phyloP scores from a whole-genome alignment of 2,329 filamentous ascomycete genomes.

The Aureobasidium melanogenum region DNA sequence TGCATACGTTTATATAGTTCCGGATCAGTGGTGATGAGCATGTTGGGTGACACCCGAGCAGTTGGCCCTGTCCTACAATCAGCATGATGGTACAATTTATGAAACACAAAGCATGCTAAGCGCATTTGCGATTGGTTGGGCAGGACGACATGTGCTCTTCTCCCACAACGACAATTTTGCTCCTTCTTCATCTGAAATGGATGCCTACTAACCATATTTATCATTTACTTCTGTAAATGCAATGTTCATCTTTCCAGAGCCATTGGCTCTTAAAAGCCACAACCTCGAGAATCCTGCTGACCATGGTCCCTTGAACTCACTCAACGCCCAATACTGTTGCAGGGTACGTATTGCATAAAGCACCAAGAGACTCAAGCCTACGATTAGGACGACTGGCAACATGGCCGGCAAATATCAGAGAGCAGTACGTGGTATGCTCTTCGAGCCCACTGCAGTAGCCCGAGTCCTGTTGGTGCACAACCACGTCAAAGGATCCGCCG shows the following conservation, averaged over 20 bases:
- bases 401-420: not conserved
- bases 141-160: not conserved
- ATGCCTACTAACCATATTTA: constrained; percentile 27
- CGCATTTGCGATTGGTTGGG: not conserved
- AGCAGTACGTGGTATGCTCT: not conserved
- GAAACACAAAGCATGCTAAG: not conserved
- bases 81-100: constrained; percentile 1
- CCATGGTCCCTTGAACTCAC: constrained; percentile 30
- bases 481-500: not conserved
- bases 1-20: constrained; percentile 31
- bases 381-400: constrained; percentile 5
- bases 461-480: constrained; percentile 4
- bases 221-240: constrained; percentile 28
- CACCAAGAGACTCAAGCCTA: not conserved
- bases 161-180: not conserved
- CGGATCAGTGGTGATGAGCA: constrained; percentile 30
- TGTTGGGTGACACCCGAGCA: constrained; percentile 27
- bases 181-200: not conserved
- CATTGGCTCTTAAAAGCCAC: constrained; percentile 29
- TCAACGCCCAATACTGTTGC: constrained; percentile 24
- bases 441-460: constrained; percentile 4
- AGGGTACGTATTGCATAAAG: constrained; percentile 19
- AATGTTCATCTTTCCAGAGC: constrained; percentile 30
- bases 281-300: constrained; percentile 29
- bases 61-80: constrained; percentile 25